phyloP scores from a whole-genome alignment of 2,329 filamentous ascomycete species.

The Calonectria henricotiae region DNA sequence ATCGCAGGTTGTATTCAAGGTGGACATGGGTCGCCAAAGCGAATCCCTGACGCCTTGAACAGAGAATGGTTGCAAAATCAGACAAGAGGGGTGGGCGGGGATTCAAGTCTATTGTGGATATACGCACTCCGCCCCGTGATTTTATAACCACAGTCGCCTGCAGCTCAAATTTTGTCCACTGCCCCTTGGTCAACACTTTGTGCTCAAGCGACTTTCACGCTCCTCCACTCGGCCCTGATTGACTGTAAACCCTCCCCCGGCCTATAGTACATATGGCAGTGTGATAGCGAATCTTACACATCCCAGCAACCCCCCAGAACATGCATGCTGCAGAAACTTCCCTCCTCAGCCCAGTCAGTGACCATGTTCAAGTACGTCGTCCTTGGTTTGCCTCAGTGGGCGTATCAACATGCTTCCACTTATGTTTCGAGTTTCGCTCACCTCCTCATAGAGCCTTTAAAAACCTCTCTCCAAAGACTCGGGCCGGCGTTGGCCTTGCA shows the following conservation, averaged over 20 bases:
- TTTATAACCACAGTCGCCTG: not conserved
- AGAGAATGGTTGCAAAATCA: not conserved
- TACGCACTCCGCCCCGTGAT: slow-evolving; percentile 5
- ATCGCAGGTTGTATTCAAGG: not conserved
- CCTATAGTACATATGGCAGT: not conserved
- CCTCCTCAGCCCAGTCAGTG: slow-evolving; percentile 1
- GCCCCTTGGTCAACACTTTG: not conserved
- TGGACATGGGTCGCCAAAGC: not conserved
- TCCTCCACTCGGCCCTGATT: not conserved
- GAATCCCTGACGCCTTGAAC: not conserved
- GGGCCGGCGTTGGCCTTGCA: slow-evolving; percentile 80
- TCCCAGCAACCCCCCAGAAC: not conserved
- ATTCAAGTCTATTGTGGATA: slow-evolving; percentile 7
- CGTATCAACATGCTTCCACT: not conserved
- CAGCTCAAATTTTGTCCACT: slow-evolving; percentile 5
- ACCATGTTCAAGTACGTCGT: slow-evolving; percentile 47
- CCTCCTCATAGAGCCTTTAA: slow-evolving; percentile 75
- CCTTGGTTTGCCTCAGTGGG: not conserved
- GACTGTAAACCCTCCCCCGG: not conserved
- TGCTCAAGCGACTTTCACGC: not conserved
- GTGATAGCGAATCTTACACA: not conserved
- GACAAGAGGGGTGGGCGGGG: slow-evolving; percentile 1
- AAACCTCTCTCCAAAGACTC: slow-evolving; percentile 79
- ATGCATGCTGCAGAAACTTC: slow-evolving; percentile 1
- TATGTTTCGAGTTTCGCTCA: not conserved